phyloP scores from a whole-genome alignment of 495 filamentous ascomycete species.

The Astrothelium subdiscretum region DNA sequence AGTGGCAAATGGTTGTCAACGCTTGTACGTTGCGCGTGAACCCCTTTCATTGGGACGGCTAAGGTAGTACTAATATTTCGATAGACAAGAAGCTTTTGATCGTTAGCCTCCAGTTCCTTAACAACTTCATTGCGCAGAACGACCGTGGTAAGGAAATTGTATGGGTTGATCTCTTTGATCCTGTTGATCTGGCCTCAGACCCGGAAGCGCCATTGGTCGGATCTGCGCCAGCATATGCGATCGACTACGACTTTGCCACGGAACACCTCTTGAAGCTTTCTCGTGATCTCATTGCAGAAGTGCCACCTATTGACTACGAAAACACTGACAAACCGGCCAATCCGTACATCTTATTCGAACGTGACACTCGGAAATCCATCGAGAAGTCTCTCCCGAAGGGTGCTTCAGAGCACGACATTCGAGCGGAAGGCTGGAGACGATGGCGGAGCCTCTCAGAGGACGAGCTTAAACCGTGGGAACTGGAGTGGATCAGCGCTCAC shows the following conservation, averaged over 20 bases:
- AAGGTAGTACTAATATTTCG: neutral
- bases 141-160: slow-evolving; percentile 84
- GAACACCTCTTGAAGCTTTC: neutral
- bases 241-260: neutral
- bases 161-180: slow-evolving; percentile 75
- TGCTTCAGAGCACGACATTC: neutral
- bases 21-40: slow-evolving; percentile 22
- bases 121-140: slow-evolving; percentile 86
- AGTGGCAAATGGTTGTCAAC: slow-evolving; percentile 54
- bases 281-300: neutral
- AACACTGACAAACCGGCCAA: neutral
- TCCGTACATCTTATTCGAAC: neutral
- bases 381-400: neutral
- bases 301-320: neutral
- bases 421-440: neutral
- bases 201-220: neutral
- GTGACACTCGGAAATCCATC: neutral
- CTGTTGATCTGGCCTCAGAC: neutral
- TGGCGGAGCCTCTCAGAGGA: neutral
- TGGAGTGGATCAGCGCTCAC: neutral
- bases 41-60: slow-evolving; percentile 8
- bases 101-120: slow-evolving; percentile 77
- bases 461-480: neutral
- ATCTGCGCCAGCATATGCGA: neutral
- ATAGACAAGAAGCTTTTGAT: slow-evolving; percentile 79